Base-by-base conservation (phyloP, 441 rosid species). In the Brassica hybrid region DNA sequence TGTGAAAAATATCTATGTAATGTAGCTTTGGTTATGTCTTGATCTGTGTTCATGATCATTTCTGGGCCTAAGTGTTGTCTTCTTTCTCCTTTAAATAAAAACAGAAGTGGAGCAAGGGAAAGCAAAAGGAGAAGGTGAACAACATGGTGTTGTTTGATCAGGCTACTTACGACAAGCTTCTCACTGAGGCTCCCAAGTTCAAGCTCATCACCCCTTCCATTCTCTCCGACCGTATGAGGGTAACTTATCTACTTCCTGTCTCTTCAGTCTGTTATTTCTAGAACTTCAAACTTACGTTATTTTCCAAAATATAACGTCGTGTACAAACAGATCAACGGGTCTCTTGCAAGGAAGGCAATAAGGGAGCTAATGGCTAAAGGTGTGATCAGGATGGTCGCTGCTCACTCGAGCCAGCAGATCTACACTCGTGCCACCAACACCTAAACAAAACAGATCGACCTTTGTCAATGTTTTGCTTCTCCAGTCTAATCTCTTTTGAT, bases 111-210 rank as follows among this genome's bases (percentile, higher is more conserved):
- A 88, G 91, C 80, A 86, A 86, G 80, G 89, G 89, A 64, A 88
- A 88, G 84, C 89, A 88, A 79, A 88, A 88, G 86, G 91, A 88
- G 86, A 88, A 88, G 84, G 91, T 88, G 77, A 88, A 88, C 83
- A 88, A 88, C 82, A 88, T 88, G 91, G 88, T 88, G 10, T 73
- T 84, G 78, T 87, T 87, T 4, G 90, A 87, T 74, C 88, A 86
- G 77, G 86, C 69, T 6, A 84, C 89, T 57, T 88, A 86, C 59
- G 89, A 88, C 78, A 86, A 86, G 83, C 87, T 88, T 62, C 91
- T 88, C 27, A 68, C 84, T 7, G 89, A 88, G 59, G 91, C 83
- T 0, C 89, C 91, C 17, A 88, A 88, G 78, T 83, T 79, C 75
- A 87, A 87, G 82, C 88, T 84, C 73, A 75, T 87, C 69, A 85